phyloP scores from a whole-genome alignment of 331 rosid genomes.

The Stylosanthes scabra region DNA sequence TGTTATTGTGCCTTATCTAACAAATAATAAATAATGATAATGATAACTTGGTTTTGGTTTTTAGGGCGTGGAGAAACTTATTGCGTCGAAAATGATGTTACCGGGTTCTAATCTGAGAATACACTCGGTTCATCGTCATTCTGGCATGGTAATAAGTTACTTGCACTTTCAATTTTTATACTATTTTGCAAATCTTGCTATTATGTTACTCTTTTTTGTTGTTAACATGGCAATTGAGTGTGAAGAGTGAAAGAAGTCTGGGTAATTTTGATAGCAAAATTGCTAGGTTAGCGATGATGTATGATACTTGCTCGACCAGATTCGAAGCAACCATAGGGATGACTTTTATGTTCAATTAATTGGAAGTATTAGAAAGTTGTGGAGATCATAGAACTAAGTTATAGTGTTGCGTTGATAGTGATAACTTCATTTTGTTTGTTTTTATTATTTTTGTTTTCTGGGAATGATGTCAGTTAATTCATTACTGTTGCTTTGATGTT shows the following conservation, averaged over 20 bases:
- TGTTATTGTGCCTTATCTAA: too few species aligned
- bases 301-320: background rate
- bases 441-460: too few species aligned
- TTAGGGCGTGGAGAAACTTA: constrained; percentile 96
- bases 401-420: background rate
- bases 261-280: background rate
- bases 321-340: constrained; percentile 3
- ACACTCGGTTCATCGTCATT: constrained; percentile 93
- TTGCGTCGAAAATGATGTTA: constrained; percentile 97
- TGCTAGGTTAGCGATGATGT: background rate
- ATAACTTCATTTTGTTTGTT: background rate
- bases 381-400: background rate
- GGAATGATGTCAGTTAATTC: background rate
- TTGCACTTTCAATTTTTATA: background rate
- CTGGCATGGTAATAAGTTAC: constrained; percentile 76
- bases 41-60: constrained; percentile 14
- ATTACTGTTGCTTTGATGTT: constrained; percentile 21
- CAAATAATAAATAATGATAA: background rate
- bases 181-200: background rate
- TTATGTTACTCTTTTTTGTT: background rate
- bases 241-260: constrained; percentile 7
- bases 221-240: background rate
- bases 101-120: constrained; percentile 97
- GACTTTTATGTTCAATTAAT: constrained; percentile 1
- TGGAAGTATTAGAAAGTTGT: constrained; percentile 2